Percentiles rank a stretch among this genome's conserved stretches.
Conservation (phyloP, 768 basidiomycete species). For the Kwoniella sp. region DNA sequence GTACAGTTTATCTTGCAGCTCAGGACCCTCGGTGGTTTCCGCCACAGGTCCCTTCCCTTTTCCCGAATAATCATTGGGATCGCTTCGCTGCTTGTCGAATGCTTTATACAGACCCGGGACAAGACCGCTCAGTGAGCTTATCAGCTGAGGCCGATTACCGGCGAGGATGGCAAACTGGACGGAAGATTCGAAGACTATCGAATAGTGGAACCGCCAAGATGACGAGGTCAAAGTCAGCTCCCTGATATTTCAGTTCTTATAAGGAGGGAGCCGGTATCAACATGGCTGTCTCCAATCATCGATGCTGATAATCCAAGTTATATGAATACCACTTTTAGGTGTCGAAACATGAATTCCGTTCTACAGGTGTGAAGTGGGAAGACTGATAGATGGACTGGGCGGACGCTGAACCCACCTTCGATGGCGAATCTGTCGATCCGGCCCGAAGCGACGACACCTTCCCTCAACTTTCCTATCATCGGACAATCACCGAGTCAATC, state of each 20-base stretch:
- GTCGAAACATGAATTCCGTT: too few species aligned
- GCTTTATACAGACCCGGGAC: slow-evolving; percentile 46
- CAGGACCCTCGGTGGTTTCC: background rate
- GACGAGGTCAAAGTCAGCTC: too few species aligned
- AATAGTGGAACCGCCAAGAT: too few species aligned
- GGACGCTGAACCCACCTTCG: slow-evolving; percentile 39
- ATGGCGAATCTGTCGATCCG: slow-evolving; percentile 51
- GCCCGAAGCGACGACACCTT: slow-evolving; percentile 51
- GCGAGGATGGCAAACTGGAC: slow-evolving; percentile 42
- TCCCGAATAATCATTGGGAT: background rate
- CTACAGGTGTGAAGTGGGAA: too few species aligned
- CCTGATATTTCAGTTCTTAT: too few species aligned
- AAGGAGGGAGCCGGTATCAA: too few species aligned
- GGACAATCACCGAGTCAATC: background rate
- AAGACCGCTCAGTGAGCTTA: slow-evolving; percentile 46
- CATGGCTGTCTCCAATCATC: too few species aligned
- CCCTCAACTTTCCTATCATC: slow-evolving; percentile 49
- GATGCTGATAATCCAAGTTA: too few species aligned
- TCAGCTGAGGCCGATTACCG: slow-evolving; percentile 40
- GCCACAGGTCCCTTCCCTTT: background rate
- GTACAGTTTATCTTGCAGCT: background rate
- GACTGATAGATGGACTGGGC: background rate
- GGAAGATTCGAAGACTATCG: slow-evolving; percentile 51
- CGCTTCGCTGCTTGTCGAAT: background rate
- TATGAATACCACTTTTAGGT: too few species aligned